phyloP scores from a whole-genome alignment of 495 filamentous ascomycete species.

The Tuber umbilicatum region DNA sequence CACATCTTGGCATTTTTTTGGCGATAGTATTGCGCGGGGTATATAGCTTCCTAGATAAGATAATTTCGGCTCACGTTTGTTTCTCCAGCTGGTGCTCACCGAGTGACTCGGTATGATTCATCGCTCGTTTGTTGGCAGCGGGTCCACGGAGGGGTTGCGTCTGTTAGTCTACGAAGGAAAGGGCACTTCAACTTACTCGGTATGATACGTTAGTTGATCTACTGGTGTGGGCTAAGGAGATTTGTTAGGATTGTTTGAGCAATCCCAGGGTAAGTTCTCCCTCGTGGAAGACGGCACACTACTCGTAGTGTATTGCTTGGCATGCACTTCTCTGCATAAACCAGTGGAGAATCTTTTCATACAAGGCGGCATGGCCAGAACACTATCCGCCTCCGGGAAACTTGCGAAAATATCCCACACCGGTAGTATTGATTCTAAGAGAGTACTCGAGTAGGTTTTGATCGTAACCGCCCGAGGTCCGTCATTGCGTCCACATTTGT shows the following conservation, averaged over 20 bases:
- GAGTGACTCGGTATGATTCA: not conserved
- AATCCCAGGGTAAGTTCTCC: too few species aligned
- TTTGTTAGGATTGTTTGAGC: too few species aligned
- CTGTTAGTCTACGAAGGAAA: not conserved
- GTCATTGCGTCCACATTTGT: not conserved
- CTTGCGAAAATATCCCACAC: too few species aligned
- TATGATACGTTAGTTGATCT: too few species aligned
- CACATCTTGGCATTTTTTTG: not conserved
- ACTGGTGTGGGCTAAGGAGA: too few species aligned
- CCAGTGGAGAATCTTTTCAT: too few species aligned
- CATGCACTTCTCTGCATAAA: too few species aligned
- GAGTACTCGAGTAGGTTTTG: not conserved
- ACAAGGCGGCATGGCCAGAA: too few species aligned
- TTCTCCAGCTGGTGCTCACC: not conserved
- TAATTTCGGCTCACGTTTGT: not conserved
- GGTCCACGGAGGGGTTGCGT: not conserved
- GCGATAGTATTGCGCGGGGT: not conserved
- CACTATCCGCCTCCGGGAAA: too few species aligned
- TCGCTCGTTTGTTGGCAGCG: not conserved
- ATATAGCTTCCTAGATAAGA: not conserved
- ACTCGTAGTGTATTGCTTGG: too few species aligned
- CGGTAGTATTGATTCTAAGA: not conserved
- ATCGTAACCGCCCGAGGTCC: not conserved
- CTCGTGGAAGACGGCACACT: too few species aligned
- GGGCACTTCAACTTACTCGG: too few species aligned